Evolutionary conservation across 1,139 yeast genomes (phyloP), one percentile per base, ranked within the genome.

Genomic region (Lodderomyces elongisporus): DNA sequence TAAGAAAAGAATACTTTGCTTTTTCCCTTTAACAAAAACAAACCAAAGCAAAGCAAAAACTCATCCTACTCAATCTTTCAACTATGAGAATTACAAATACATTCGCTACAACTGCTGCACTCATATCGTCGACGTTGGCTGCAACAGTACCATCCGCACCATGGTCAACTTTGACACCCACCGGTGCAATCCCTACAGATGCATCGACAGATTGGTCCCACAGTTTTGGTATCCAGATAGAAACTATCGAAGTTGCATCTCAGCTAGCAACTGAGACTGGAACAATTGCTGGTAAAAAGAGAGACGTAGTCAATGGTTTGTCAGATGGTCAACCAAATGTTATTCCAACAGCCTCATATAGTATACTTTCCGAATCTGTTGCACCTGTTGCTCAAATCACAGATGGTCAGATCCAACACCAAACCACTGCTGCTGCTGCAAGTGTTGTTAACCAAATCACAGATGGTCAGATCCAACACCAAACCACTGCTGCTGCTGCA

Each of bases 141-240:
- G 79, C 85, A 50, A 66, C 71, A 55, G 72, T 77, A 58, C 81
- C 87, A 56, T 56, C 84, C 39, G 82, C 77, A 46, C 81, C 89
- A 49, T 79, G 85, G 77, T 66, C 85, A 25, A 77, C 87, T 35
- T 67, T 80, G 58, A 79, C 85, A 30, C 88, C 89, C 46, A 70
- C 68, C 27, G 48, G 69, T 32, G 63, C 79, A 27, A 73, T 74
- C 40, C 41, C 41, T 5, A 42, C 74, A 25, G 81, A 80, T 50
- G 85, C 79, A 42, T 42, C 69, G 33, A 78, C 87, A 30, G 79
- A 78, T 51, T 78, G 77, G 63, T 44, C 74, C 20, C 60, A 65
- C 34, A 64, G 72, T 32, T 82, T 82, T 50, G 91, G 91, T 66
- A 80, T 82, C 49, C 84, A 82, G 45, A 76, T 81, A 43, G 60